Evolutionary conservation across 139 green algal species (phyloP).

Genomic region (Medakamo hakoo): DNA sequence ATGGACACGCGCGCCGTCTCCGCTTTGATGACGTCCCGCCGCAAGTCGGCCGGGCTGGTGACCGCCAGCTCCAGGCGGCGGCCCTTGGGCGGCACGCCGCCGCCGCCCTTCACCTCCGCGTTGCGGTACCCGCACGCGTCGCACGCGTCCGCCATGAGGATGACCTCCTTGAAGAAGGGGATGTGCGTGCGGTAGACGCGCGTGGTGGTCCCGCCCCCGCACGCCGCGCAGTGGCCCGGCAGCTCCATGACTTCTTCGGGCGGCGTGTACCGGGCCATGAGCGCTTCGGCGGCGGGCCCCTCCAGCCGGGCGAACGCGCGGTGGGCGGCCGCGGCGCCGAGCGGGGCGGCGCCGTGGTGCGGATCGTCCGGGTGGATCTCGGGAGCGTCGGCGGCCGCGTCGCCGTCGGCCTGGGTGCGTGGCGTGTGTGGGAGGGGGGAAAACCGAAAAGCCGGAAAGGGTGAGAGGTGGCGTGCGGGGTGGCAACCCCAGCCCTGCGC

Average conservation of each 20-base stretch:
- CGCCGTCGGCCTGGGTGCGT: neutral
- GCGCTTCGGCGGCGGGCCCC: constrained; percentile 3
- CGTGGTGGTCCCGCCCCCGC: constrained; percentile 14
- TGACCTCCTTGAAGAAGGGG: constrained; percentile 39
- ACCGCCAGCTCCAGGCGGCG: constrained; percentile 12
- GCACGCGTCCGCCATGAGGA: constrained; percentile 42
- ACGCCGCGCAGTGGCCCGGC: constrained; percentile 30
- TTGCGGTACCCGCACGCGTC: constrained; percentile 36
- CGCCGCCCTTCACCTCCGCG: constrained; percentile 33
- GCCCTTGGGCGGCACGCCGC: constrained; percentile 14
- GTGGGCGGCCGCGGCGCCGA: constrained; percentile 9
- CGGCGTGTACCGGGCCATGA: constrained; percentile 5
- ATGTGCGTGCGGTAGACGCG: constrained; percentile 35
- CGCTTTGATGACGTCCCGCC: constrained; percentile 49
- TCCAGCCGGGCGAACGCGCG: constrained; percentile 7
- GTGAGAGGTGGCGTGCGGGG: too few relatives aligned
- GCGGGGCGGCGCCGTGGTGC: constrained; percentile 9
- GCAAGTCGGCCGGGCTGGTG: constrained; percentile 20
- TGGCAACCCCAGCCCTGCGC: too few relatives aligned
- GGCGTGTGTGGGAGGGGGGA: neutral
- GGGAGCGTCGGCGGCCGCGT: neutral
- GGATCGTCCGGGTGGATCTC: constrained; percentile 7
- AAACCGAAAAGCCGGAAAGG: too few relatives aligned
- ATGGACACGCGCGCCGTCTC: constrained; percentile 28
- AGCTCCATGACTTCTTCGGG: constrained; percentile 34